phyloP scores from a whole-genome alignment of 2,329 filamentous ascomycete species.

The Cladorrhinum sp. region DNA sequence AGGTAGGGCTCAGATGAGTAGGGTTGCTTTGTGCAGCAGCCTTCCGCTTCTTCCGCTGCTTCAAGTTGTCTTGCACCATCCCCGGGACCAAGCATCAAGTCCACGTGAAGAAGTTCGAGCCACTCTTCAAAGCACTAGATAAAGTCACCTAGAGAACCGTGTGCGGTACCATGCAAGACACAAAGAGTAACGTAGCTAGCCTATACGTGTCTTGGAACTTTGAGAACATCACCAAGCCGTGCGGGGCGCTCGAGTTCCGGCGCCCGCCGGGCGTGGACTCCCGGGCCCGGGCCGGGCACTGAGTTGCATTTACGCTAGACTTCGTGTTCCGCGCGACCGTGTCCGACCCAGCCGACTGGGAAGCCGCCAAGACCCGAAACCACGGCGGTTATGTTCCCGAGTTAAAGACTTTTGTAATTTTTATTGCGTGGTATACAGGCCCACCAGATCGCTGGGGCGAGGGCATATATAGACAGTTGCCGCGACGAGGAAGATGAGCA shows the following conservation, averaged over 20 bases:
- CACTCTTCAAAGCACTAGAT: neutral
- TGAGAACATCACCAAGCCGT: neutral
- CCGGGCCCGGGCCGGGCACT: neutral
- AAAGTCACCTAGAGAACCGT: neutral
- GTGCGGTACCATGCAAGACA: neutral
- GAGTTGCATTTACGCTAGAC: neutral
- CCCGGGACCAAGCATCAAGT: too few relatives aligned
- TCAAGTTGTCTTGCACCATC: too few relatives aligned
- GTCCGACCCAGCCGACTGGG: neutral
- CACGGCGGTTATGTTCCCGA: neutral
- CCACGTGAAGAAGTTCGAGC: neutral
- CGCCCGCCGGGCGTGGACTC: neutral
- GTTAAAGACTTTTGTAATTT: neutral
- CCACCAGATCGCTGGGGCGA: too few relatives aligned
- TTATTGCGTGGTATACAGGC: too few relatives aligned
- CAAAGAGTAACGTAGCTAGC: neutral
- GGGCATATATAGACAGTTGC: too few relatives aligned
- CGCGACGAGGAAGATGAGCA: too few relatives aligned
- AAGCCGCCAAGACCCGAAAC: neutral
- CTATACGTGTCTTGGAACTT: constrained; percentile 2
- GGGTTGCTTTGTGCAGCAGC: too few relatives aligned
- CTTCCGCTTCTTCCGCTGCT: too few relatives aligned
- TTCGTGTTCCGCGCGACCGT: neutral
- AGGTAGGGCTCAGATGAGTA: too few relatives aligned
- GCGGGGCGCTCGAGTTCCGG: constrained; percentile 1